These are phyloP conservation scores for Macrolepiota albuminosa DNA, from an alignment of 768 basidiomycete genomes.

Conservation along the genomic window DNA sequence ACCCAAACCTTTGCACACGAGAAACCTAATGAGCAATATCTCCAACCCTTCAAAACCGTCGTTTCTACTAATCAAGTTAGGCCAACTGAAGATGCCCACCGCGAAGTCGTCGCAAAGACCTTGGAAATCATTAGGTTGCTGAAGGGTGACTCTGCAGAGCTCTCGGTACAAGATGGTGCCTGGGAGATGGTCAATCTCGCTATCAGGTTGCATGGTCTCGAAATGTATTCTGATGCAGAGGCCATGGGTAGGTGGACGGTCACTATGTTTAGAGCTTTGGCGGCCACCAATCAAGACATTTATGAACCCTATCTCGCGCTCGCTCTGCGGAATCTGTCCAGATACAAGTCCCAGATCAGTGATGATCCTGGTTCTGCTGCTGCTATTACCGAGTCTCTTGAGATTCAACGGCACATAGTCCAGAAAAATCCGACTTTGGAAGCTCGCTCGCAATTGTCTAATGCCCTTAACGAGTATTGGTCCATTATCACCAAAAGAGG, in stretches of 20 bases:
- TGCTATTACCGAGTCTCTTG: constrained; percentile 6
- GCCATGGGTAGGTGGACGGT: constrained; percentile 13
- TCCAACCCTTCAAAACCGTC: constrained; percentile 7
- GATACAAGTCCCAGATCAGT: constrained; percentile 1
- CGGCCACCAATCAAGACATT: constrained; percentile 1
- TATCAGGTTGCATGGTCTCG: constrained; percentile 8
- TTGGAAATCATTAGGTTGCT: constrained; percentile 7
- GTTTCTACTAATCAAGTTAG: neutral
- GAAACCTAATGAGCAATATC: constrained; percentile 6
- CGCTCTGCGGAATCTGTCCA: constrained; percentile 9
- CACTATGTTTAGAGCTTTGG: constrained; percentile 10
- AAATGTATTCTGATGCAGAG: constrained; percentile 14
- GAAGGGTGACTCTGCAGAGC: constrained; percentile 5
- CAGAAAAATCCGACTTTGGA: neutral
- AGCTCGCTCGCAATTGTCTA: constrained; percentile 5
- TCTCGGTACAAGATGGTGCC: constrained; percentile 14
- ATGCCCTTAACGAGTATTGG: constrained; percentile 8
- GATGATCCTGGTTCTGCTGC: constrained; percentile 1
- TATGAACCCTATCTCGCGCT: constrained; percentile 12
- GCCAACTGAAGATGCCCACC: constrained; percentile 1
- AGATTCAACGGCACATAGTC: neutral
- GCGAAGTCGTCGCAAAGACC: constrained; percentile 8
- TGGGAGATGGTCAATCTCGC: constrained; percentile 15
- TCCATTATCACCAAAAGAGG: neutral
- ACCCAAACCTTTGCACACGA: constrained; percentile 4